Base-by-base conservation (phyloP, 306 rosid species). In the Cicer judaicum region DNA sequence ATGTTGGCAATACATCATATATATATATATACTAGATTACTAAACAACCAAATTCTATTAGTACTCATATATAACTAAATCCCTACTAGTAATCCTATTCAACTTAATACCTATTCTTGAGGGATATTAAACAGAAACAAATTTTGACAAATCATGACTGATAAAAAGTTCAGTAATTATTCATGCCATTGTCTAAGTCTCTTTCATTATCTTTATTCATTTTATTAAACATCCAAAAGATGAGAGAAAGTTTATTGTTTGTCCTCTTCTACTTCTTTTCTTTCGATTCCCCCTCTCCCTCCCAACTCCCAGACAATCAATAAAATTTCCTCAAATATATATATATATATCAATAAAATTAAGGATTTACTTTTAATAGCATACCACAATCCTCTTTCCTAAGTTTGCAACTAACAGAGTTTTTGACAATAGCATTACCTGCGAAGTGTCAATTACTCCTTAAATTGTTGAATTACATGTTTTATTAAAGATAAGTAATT, bases 201-300 rank as follows among this genome's bases (percentile, higher is more conserved):
- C n/a, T 55, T 72, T 43, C 52, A 56, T 56, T 76, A 60, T 21
- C 18, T 50, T 64, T 13, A 10, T 53, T 29, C 59, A 57, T 68
- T 65, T 69, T 70, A 69, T 69, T 70, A 69, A 14, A 60, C 64
- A 70, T 61, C 56, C 57, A 40, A 64, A 39, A 18, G 19, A 53
- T 52, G 47, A 55, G 46, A 60, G 57, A 15, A 46, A 59, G 10
- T 1, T 15, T 36, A 36, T n/a, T 50, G 6, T 52, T 9, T 41
- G 36, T 15, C 67, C 42, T 29, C 18, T 7, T 5, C 54, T 47
- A 46, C 7, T 46, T 46, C 16, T 39, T 74, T 50, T 18, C 64
- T 44, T 5, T 13, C 6, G 44, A 40, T 53, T 62, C 15, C 63
- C 64, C 34, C 49, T 38, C 49, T 52, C 50, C 48, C n/a, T 74